Percentiles rank a stretch among this genome's conserved stretches.
phyloP scores from a whole-genome alignment of 768 basidiomycete species.

The Tephrocybe sp. region DNA sequence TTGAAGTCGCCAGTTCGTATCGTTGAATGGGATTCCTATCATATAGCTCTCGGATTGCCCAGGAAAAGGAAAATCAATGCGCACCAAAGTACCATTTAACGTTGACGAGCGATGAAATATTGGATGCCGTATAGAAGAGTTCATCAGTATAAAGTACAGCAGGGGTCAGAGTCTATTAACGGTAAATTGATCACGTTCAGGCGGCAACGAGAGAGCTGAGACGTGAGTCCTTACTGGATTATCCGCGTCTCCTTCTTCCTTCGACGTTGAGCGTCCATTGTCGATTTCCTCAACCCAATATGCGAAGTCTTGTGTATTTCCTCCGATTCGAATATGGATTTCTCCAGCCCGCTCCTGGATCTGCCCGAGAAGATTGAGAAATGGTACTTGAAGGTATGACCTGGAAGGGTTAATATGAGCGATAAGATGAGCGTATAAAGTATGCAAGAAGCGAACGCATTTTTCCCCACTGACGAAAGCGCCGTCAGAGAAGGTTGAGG shows the following conservation, averaged over 20 bases:
- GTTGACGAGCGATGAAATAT: conserved; percentile 54
- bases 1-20: conserved; percentile 50
- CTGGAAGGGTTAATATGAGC: conserved; percentile 26
- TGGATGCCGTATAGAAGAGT: conserved; percentile 61
- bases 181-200: background rate
- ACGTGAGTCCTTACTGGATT: conserved; percentile 26
- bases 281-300: conserved; percentile 37
- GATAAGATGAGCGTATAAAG: background rate
- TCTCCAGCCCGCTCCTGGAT: conserved; percentile 52
- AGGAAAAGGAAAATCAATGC: background rate
- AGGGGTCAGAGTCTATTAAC: conserved; percentile 55
- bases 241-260: conserved; percentile 27
- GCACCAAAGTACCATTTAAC: conserved; percentile 63
- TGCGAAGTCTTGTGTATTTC: conserved; percentile 62
- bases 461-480: conserved; percentile 43
- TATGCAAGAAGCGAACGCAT: conserved; percentile 33
- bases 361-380: conserved; percentile 65
- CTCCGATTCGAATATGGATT: conserved; percentile 57
- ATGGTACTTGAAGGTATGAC: conserved; percentile 47
- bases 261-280: conserved; percentile 40
- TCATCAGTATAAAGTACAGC: conserved; percentile 63
- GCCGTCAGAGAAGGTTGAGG: conserved; percentile 1
- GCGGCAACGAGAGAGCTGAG: background rate
- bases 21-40: conserved; percentile 61
- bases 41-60: background rate